Base-by-base conservation (phyloP, 306 rosid species). In the Cicer arietinum region DNA sequence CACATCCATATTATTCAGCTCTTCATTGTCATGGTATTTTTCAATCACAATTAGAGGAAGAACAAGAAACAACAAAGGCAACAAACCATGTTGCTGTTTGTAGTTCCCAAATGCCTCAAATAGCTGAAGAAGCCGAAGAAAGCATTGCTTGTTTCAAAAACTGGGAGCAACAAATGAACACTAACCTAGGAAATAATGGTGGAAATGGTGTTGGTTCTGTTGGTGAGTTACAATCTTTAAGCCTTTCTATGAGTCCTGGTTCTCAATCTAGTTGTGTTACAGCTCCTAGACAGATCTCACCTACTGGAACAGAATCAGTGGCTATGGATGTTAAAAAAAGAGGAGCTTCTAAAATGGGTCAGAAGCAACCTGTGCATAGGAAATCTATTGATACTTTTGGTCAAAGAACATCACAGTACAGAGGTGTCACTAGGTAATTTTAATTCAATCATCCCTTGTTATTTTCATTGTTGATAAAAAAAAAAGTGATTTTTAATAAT, bases 191-290 rank as follows among this genome's bases (percentile, higher is more conserved):
- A 7, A 85, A 83, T 66, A 83, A 76, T 20, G 53, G 62, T 11
- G 83, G 83, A 12, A 76, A 50, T 68, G 80, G 67, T 10, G 71
- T n/a, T 13, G 82, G 85, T 46, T 69, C 81, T 45, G 84, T 81
- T 68, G 93, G 91, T 17, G 91, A 94, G 82, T 85, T 91, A 13
- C 95, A 94, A 76, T 84, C 96, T 0, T 80, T 92, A 0, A 92
- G 93, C 17, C 76, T 95, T 39, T 89, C 97, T 6, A 91, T 92
- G 96, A 90, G 99, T 66, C 98, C 99, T 4, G 96, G 98, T 10
- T 95, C 99, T n/a, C 97, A 92, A 61, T 90, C 98, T 22, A 95
- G 98, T 84, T 95, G 99, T 67, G 90, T 95, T 1, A 88, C 98
- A 1, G 89, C 83, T 60, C 88, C 96, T 2, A 69, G 77, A 25